Base-by-base conservation (phyloP, 352 stramenopile species). In the Phytopythium kandeliae region DNA sequence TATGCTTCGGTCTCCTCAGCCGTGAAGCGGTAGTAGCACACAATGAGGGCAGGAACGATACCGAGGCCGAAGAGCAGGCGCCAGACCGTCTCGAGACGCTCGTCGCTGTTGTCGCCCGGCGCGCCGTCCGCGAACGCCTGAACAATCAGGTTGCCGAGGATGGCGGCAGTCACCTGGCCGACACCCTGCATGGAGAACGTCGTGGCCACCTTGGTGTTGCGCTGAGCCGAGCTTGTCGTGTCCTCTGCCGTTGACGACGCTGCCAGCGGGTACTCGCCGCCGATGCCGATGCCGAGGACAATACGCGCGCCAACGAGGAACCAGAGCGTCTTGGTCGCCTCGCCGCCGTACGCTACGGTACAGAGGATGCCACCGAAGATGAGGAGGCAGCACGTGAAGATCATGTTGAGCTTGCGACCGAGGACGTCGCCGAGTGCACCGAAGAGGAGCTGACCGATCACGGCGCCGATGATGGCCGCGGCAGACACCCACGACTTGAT, bases 181-280 rank as follows among this genome's bases (percentile, higher is more conserved):
- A 85, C 65, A 15, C 78, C 70, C 43, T 89, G 78, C 16, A 89
- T 56, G 17, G 73, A 87, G 48, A 89, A 89, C 2, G 67, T 83
- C 12, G 69, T 51, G 16, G 75, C 73, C 13, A 89, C 78, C 6
- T 60, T 54, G 10, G 54, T 41, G 54, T 87, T 89, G 17, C 78
- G 63, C 30, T 79, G 62, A 0, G 63, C 33, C 5, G 73, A 65
- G 33, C 55, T 62, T 0, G 63, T 77, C n/a, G 73, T 62, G 41
- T 89, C 75, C 41, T 89, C 78, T 2, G 78, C 72, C 0, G 74
- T 76, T 0, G n/a, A n/a, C n/a, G n/a, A n/a, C n/a, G n/a, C n/a
- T n/a, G n/a, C n/a, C n/a, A n/a, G n/a, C n/a, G n/a, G n/a, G 78
- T 65, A 11, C 58, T 63, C 41, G 43, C 74, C 76, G 31, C 74